Evolutionary conservation across 495 filamentous ascomycete species (phyloP), one percentile per base, ranked within the genome.

Genomic region (Hypoxylon perforatum): DNA sequence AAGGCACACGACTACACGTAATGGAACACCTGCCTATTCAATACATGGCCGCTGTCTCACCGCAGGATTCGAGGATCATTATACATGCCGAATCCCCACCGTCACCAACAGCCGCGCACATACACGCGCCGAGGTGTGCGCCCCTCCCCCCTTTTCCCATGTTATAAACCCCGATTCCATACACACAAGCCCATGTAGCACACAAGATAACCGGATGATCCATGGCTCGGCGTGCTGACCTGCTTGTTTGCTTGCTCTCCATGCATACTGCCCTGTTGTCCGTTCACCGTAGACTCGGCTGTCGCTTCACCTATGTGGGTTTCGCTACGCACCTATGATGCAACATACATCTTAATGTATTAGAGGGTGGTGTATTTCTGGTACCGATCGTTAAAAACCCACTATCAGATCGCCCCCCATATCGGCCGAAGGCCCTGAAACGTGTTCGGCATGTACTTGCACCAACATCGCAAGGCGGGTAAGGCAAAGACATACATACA

Each of bases 1-100:
- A n/a, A n/a, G n/a, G n/a, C n/a, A 36, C 30, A 36, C 42, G 22
- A 46, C 22, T 3, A 35, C 53, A 53, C 39, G 36, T 35, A 48
- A 57, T 10, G 42, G 39, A 41, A 58, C 58, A 62, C 57, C 64
- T 62, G 57, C 57, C 51, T 58, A 61, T 67, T 67, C 52, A 22
- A 62, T 61, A 22, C 53, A 62, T 47, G 52, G 57, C 11, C 48
- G 52, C 21, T 60, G 22, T 67, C 51, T 57, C 51, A 67, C 64
- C 52, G 64, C 53, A 67, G 64, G 64, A 67, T 67, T 67, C 51
- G 44, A 53, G 46, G 12, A 67, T 61, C 53, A 57, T 61, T 46
- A 52, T 66, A 54, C 58, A 54, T 58, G 56, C n/a, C 33, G 41
- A 39, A 67, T 62, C 46, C 52, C 45, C 64, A 67, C 47, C 48